Conservation (phyloP, 345 rosid genomes). For the Euphorbia tirucalli region DNA sequence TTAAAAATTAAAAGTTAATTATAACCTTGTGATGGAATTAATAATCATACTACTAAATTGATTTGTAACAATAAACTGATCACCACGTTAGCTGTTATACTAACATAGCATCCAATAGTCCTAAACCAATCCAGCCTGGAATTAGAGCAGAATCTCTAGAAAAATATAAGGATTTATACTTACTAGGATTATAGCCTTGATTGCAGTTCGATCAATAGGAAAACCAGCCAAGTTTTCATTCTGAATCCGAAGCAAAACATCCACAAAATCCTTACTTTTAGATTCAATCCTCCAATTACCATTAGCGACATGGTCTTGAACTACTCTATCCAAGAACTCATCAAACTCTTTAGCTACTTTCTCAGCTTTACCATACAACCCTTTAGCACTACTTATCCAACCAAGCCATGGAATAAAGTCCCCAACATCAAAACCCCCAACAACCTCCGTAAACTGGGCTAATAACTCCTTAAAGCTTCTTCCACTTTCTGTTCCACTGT, state of each 20-base stretch:
- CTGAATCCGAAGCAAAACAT: conserved; percentile 29
- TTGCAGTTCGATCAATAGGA: conserved; percentile 9
- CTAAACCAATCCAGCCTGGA: too few relatives aligned
- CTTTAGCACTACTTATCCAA: conserved; percentile 39
- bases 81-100: too few relatives aligned
- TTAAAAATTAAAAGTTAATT: too few relatives aligned
- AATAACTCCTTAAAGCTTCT: conserved; percentile 31
- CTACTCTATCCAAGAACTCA: conserved; percentile 21
- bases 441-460: conserved; percentile 22
- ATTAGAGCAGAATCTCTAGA: too few relatives aligned
- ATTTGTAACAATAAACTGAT: too few relatives aligned
- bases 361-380: conserved; percentile 25
- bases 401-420: conserved; percentile 54
- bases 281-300: neutral
- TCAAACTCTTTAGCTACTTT: conserved; percentile 27
- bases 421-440: conserved; percentile 42
- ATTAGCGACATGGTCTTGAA: conserved; percentile 17
- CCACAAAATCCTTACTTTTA: conserved; percentile 27
- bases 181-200: conserved; percentile 43
- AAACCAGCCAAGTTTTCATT: conserved; percentile 11
- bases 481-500: conserved; percentile 30
- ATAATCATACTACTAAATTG: too few relatives aligned
- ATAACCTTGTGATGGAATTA: too few relatives aligned
- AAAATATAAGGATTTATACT: too few relatives aligned
- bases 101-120: too few relatives aligned